Base-by-base conservation (phyloP, 768 basidiomycete genomes). In the Suillus lakei region DNA sequence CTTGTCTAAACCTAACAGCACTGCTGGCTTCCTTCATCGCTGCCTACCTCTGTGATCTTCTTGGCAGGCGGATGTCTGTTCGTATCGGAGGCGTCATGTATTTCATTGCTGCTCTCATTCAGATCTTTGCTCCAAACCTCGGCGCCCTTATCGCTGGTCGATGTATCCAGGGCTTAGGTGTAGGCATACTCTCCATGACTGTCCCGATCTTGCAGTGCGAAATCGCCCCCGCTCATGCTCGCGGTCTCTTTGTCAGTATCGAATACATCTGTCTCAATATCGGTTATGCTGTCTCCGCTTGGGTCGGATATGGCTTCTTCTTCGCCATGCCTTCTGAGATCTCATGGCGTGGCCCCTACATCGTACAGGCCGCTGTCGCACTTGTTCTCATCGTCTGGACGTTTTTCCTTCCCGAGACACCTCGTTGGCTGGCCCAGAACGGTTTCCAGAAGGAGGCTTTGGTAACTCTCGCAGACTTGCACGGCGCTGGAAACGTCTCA, bases 341-440 rank as follows among this genome's bases (percentile, higher is more conserved):
- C 63, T 81, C 84, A 15, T 88, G 88, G 86, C 77, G 84, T 51
- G 85, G 87, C 46, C 84, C 86, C 1, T 87, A 85, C 70, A 78
- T 83, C 66, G 75, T 87, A 9, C 86, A 88, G 72, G 82, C 82
- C 30, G 81, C 78, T 48, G 80, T 87, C 23, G 84, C 85, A 1
- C 62, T 77, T 18, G 68, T 88, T 43, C 80, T 88, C 23, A 73
- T 83, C 54, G 65, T 74, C 38, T 83, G 83, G 78, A 83, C 85
- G 21, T 79, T 83, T 70, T 74, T 81, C 69, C 78, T 86, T 44
- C 85, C 83, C 2, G 83, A 86, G 65, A 84, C 84, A 0, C 85
- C 85, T 1, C 78, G 86, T 28, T 88, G 84, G 83, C 79, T 87
- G 44, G 78, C 86, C 64, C 83, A 84, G 69, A 83, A 86, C 61